phyloP scores from a whole-genome alignment of 75 land plant genomes.

The Sequoia sempervirens region DNA sequence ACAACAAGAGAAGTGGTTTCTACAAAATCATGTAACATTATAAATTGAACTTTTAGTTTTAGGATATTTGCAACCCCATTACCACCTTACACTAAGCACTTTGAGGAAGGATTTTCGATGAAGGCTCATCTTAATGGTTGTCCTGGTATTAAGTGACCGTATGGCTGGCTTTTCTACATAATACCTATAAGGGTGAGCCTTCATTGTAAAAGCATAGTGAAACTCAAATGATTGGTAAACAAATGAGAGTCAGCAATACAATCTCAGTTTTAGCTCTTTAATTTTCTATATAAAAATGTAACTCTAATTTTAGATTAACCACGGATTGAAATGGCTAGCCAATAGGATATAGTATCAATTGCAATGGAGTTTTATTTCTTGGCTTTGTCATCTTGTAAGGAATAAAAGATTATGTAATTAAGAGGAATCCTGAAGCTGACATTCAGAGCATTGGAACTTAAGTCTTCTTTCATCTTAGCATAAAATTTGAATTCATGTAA shows the following conservation, averaged over 20 bases:
- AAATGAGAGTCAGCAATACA: background rate
- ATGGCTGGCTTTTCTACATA: background rate
- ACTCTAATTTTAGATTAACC: background rate
- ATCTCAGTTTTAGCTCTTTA: background rate
- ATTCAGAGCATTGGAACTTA: background rate
- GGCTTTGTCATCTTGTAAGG: background rate
- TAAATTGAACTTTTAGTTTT: background rate
- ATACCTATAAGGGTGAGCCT: background rate
- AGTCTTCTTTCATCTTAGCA: background rate
- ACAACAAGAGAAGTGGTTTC: background rate
- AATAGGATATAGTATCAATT: background rate
- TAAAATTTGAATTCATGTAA: background rate
- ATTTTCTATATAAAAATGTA: background rate
- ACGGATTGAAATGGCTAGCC: background rate
- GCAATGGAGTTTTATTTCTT: background rate
- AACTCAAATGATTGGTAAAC: background rate
- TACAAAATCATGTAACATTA: background rate
- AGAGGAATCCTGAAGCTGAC: background rate
- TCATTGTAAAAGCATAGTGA: background rate
- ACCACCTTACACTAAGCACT: background rate
- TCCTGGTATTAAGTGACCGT: background rate
- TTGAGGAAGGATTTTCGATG: background rate
- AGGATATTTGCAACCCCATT: background rate
- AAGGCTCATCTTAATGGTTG: background rate
- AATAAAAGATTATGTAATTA: background rate